Percentiles rank a stretch among this genome's conserved stretches.
Evolutionary conservation across 2,329 filamentous ascomycete genomes (phyloP).

Genomic region (Colletotrichum tanaceti): DNA sequence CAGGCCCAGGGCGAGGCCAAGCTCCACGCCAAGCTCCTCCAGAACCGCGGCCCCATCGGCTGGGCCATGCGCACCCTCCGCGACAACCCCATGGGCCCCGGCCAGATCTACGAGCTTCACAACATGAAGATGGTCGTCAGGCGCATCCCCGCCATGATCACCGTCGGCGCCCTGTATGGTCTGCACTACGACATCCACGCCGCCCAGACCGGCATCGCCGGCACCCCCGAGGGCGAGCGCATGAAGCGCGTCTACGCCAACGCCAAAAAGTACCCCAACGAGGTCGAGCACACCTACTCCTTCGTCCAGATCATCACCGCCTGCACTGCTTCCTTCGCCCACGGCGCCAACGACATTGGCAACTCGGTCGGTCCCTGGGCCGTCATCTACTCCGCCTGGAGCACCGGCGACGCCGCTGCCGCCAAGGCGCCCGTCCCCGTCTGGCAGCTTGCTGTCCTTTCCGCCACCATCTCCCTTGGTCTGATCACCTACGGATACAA

Average conservation of each 20-base stretch:
- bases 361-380: conserved; percentile 78
- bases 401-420: conserved; percentile 68
- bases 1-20: conserved; percentile 65
- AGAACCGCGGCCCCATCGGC: conserved; percentile 75
- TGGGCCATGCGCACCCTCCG: conserved; percentile 85
- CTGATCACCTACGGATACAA: conserved; percentile 83
- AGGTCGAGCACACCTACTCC: conserved; percentile 76
- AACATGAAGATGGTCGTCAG: conserved; percentile 74
- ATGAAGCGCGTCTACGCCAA: conserved; percentile 75
- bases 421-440: conserved; percentile 75
- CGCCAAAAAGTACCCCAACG: conserved; percentile 75
- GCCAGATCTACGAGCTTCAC: conserved; percentile 78
- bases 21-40: conserved; percentile 72
- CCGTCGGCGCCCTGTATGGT: conserved; percentile 76
- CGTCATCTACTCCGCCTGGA: conserved; percentile 76
- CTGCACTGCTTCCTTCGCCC: conserved; percentile 78
- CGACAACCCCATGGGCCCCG: conserved; percentile 77
- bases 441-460: conserved; percentile 81
- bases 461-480: conserved; percentile 72
- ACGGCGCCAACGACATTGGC: conserved; percentile 82
- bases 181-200: conserved; percentile 85
- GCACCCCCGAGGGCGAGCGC: conserved; percentile 78
- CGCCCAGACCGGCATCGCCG: conserved; percentile 75
- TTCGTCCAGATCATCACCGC: conserved; percentile 76
- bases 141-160: conserved; percentile 76